These are phyloP conservation scores for Sclerotinia spermophila DNA, from an alignment of 2,329 filamentous ascomycete species.

Conservation along the genomic window DNA sequence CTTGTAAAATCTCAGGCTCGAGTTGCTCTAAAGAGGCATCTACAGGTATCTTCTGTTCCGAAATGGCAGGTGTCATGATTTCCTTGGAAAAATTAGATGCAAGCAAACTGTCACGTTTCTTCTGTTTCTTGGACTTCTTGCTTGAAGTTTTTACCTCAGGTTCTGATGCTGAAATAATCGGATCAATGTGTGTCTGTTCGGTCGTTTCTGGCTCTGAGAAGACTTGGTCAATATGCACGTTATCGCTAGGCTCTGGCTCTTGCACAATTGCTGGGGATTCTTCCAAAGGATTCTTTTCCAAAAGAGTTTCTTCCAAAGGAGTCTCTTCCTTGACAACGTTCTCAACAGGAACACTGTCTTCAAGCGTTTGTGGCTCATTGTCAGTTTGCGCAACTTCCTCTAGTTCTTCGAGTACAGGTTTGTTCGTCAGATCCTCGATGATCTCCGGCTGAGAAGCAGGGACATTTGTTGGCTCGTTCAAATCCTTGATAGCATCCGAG, in stretches of 20 bases:
- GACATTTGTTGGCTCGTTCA: slow-evolving; percentile 19
- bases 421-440: not conserved
- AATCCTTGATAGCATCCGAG: slow-evolving; percentile 18
- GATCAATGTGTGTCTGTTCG: not conserved
- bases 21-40: not conserved
- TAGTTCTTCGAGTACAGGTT: not conserved
- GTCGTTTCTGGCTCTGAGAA: not conserved
- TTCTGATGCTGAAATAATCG: not conserved
- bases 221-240: not conserved
- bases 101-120: not conserved
- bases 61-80: not conserved
- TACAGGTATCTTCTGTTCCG: not conserved
- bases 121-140: not conserved
- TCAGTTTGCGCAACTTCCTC: not conserved
- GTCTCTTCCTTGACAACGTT: not conserved
- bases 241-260: not conserved
- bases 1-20: not conserved
- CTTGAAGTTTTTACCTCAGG: not conserved
- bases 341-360: not conserved
- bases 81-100: not conserved
- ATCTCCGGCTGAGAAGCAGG: not conserved
- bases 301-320: not conserved
- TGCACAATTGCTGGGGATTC: not conserved
- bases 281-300: not conserved
- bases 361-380: not conserved